phyloP scores from a whole-genome alignment of 192 early-diverging fungal species.

The Coemansia reversa region DNA sequence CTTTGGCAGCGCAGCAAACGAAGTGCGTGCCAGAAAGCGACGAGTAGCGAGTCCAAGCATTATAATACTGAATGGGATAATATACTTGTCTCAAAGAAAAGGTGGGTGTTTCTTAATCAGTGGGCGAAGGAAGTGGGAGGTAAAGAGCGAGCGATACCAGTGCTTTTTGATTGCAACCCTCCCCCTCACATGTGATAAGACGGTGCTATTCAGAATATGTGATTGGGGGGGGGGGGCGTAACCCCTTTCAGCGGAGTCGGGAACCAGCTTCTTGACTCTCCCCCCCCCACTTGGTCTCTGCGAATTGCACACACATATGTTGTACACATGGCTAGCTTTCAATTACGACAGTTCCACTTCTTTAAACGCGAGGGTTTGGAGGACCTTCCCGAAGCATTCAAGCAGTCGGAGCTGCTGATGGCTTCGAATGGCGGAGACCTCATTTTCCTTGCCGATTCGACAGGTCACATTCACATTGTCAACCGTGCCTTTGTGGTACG shows the following conservation, averaged over 20 bases:
- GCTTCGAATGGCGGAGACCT: slow-evolving; percentile 48
- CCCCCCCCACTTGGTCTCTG: not conserved
- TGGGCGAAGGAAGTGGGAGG: too few species aligned
- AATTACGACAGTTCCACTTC: slow-evolving; percentile 55
- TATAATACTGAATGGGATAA: not conserved
- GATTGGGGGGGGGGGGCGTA: too few species aligned
- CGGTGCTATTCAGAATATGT: too few species aligned
- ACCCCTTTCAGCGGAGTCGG: too few species aligned
- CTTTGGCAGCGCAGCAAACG: slow-evolving; percentile 1
- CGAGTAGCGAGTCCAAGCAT: slow-evolving; percentile 9
- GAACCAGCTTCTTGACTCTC: not conserved
- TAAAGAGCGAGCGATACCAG: too few species aligned
- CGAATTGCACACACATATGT: not conserved
- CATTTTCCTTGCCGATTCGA: slow-evolving; percentile 47
- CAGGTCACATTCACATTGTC: slow-evolving; percentile 61
- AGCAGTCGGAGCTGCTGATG: slow-evolving; percentile 46
- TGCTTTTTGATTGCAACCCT: too few species aligned
- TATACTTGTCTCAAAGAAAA: too few species aligned
- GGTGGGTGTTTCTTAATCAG: too few species aligned
- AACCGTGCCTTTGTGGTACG: slow-evolving; percentile 63
- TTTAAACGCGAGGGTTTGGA: slow-evolving; percentile 50
- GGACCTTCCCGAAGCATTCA: slow-evolving; percentile 42
- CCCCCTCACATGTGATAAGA: too few species aligned
- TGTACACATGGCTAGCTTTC: slow-evolving; percentile 50
- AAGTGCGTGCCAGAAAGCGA: not conserved